Base-by-base conservation (phyloP, 1,284 basidiomycete genomes). In the Ustilago curta region DNA sequence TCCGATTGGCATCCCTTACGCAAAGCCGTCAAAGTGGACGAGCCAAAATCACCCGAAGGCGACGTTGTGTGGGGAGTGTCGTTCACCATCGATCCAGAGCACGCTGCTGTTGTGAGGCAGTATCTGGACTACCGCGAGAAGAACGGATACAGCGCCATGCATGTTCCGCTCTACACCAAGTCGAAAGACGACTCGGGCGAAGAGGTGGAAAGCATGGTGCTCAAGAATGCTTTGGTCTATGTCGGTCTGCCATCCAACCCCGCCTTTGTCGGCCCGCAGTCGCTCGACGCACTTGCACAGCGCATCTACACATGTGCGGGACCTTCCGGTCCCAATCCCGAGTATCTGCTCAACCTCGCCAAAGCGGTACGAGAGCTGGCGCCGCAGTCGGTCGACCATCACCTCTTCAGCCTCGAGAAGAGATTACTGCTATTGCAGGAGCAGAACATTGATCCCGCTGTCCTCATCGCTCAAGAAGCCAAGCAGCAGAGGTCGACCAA, bases 61-160 rank as follows among this genome's bases (percentile, higher is more conserved):
- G 82, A 83, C 66, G 88, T 90, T 42, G 93, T 95, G 5, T 95
- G 93, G 93, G 93, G 93, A 12, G 86, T 94, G 27, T 91, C 91
- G 23, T 93, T 92, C 84, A 93, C 91, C 12, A 93, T 95, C 80
- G 91, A 94, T 77, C 91, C 92, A 0, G 87, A 83, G 31, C 89
- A 92, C 76, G 90, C 89, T 52, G 85, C 87, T 0, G 91, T 93
- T 84, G 93, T 94, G 16, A 88, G 91, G 42, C 91, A 91, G 55
- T 93, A 94, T 83, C 86, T 95, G 81, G 93, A 93, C 91, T 81
- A 92, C 80, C 87, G 93, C 65, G 93, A 94, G 86, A 93, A 93
- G 89, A 91, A 90, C 50, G 63, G 82, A 44, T 76, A 64, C 57
- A 68, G 70, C 12, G 58, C 81, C 4, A 70, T 79, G 59, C 54